These are phyloP conservation scores for Mucor lusitanicus DNA, from an alignment of 371 early-diverging fungal genomes.

Conservation along the genomic window DNA sequence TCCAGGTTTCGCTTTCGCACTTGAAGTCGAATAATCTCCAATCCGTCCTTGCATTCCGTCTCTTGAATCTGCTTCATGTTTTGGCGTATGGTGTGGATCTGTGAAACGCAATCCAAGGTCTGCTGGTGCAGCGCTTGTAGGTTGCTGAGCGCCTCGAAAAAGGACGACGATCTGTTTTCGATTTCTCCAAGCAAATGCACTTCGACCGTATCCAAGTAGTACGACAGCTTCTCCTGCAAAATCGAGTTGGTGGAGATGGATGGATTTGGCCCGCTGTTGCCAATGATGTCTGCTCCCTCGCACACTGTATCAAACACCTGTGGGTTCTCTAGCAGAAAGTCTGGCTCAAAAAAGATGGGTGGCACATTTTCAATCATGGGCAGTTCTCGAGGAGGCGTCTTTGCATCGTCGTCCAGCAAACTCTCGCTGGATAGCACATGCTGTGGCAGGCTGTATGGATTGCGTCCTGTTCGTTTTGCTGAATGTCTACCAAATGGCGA, in stretches of 20 bases:
- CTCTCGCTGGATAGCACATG: slow-evolving; percentile 48
- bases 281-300: slow-evolving; percentile 58
- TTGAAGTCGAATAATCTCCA: slow-evolving; percentile 80
- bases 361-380: slow-evolving; percentile 84
- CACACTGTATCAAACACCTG: slow-evolving; percentile 85
- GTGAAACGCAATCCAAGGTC: slow-evolving; percentile 80
- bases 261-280: slow-evolving; percentile 42
- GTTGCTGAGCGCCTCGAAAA: slow-evolving; percentile 91
- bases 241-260: slow-evolving; percentile 65
- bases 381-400: slow-evolving; percentile 43
- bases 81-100: slow-evolving; percentile 77
- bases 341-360: slow-evolving; percentile 78
- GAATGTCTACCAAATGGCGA: slow-evolving; percentile 9
- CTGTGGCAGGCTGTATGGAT: slow-evolving; percentile 69
- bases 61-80: slow-evolving; percentile 69
- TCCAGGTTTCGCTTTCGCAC: slow-evolving; percentile 73
- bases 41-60: slow-evolving; percentile 71
- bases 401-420: slow-evolving; percentile 36
- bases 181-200: slow-evolving; percentile 90
- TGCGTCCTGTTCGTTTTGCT: slow-evolving; percentile 46
- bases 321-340: slow-evolving; percentile 87
- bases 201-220: slow-evolving; percentile 91
- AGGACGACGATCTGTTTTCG: slow-evolving; percentile 84
- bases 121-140: slow-evolving; percentile 88
- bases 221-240: slow-evolving; percentile 87